phyloP scores from a whole-genome alignment of 345 rosid genomes.

The Cardamine resedifolia region DNA sequence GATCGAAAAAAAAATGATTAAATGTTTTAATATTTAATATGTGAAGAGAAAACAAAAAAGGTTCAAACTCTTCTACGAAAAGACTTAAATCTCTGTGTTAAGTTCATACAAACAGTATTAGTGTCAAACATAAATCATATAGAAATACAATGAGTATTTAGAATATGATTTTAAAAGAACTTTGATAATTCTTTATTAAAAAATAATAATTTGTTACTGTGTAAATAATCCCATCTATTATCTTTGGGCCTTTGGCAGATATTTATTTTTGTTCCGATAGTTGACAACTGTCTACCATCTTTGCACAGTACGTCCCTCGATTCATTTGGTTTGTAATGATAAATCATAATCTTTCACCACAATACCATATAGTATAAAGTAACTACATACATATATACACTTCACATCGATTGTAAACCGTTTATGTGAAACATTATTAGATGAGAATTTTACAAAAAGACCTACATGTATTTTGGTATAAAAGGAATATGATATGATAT shows the following conservation, averaged over 20 bases:
- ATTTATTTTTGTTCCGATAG: background rate
- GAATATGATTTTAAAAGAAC: background rate
- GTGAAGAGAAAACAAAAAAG: background rate
- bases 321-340: slow-evolving; percentile 7
- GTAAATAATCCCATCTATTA: background rate
- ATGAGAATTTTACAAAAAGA: background rate
- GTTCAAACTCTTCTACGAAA: background rate
- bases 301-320: background rate
- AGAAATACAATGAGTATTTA: background rate
- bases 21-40: background rate
- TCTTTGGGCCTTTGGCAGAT: background rate
- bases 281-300: slow-evolving; percentile 23
- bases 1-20: slow-evolving; percentile 24
- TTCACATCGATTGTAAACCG: background rate
- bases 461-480: background rate
- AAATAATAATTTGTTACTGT: background rate
- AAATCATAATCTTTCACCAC: background rate
- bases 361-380: background rate
- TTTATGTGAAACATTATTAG: background rate
- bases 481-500: background rate
- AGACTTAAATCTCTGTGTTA: background rate
- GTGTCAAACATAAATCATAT: background rate
- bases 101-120: background rate
- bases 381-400: background rate
- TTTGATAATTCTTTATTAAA: no score